These are phyloP conservation scores for Leishmania braziliensis DNA, from an alignment of 208 protist genomes.

Conservation along the genomic window DNA sequence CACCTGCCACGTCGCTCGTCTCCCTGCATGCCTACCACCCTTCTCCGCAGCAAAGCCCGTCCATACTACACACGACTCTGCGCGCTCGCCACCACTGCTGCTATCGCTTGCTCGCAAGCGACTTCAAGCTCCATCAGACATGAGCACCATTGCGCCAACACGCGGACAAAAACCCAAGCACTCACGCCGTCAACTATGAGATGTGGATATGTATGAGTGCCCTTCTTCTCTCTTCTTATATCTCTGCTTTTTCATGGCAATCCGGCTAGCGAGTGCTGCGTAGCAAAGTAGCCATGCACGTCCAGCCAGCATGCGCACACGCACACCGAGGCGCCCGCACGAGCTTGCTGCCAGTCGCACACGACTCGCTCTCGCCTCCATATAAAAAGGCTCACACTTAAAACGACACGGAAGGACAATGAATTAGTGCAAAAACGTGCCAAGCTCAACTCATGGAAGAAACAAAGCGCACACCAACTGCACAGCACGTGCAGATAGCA, in stretches of 20 bases:
- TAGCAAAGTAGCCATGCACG: neutral
- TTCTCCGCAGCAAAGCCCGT: neutral
- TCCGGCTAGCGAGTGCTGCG: neutral
- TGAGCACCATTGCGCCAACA: neutral
- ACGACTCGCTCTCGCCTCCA: neutral
- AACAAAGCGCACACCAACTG: neutral
- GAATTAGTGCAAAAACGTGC: neutral
- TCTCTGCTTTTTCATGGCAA: neutral
- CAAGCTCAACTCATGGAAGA: neutral
- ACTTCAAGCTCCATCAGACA: neutral
- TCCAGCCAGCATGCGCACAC: neutral
- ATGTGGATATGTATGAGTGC: neutral
- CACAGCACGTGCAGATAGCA: neutral
- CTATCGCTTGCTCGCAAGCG: neutral
- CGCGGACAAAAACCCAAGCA: neutral
- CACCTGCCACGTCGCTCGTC: neutral
- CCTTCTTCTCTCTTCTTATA: neutral
- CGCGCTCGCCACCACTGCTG: neutral
- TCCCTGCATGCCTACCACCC: neutral
- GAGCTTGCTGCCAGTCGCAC: neutral
- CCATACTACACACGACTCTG: neutral
- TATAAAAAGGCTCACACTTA: neutral
- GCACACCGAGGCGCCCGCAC: neutral
- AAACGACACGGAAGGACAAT: too few relatives aligned
- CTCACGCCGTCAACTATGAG: neutral